Percentiles rank a stretch among this genome's conserved stretches.
These are phyloP conservation scores for Mortierella sp. DNA, from an alignment of 371 early-diverging fungal genomes.

Conservation along the genomic window DNA sequence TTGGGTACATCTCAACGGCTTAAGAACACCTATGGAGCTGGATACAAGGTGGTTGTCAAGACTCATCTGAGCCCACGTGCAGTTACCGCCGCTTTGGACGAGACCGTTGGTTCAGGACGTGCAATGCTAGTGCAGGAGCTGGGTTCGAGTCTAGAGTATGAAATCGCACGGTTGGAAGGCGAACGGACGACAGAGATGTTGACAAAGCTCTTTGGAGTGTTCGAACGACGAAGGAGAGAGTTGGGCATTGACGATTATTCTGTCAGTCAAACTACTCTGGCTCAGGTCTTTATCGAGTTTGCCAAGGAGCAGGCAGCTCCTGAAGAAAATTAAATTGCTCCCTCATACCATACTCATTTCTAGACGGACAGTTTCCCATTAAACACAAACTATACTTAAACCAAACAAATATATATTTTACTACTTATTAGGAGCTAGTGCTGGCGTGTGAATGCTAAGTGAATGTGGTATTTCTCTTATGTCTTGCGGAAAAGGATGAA, in stretches of 20 bases:
- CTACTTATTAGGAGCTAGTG: no score
- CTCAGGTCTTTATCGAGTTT: conserved; percentile 59
- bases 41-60: conserved; percentile 53
- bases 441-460: no score
- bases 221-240: conserved; percentile 23
- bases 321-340: conserved; percentile 9
- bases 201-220: conserved; percentile 42
- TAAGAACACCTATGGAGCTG: conserved; percentile 57
- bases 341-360: no score
- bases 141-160: conserved; percentile 52
- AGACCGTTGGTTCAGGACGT: conserved; percentile 40
- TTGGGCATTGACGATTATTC: conserved; percentile 54
- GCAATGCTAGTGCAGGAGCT: conserved; percentile 46
- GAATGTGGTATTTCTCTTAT: neutral
- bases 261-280: conserved; percentile 56
- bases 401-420: neutral
- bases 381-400: no score
- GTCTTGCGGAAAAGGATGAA: conserved; percentile 44
- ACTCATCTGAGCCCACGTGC: conserved; percentile 15
- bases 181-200: conserved; percentile 50
- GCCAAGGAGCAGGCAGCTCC: conserved; percentile 52
- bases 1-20: conserved; percentile 60
- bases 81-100: conserved; percentile 25
- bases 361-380: no score
- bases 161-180: conserved; percentile 43